Base-by-base conservation (phyloP, 1,139 yeast species). In the Eremothecium sinecaudum region DNA sequence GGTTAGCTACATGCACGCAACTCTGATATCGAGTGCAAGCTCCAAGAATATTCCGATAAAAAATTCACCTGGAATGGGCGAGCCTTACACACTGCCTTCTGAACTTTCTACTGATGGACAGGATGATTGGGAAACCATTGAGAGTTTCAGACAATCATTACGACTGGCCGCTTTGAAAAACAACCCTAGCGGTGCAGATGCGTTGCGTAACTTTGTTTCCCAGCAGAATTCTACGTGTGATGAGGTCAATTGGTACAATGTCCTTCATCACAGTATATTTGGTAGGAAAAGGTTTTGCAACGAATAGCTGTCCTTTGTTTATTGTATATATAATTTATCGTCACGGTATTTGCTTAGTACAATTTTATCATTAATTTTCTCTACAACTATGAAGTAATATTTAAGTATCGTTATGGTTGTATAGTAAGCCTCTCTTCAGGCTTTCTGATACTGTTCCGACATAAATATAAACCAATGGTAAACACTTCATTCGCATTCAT, bases 181-280 rank as follows among this genome's bases (percentile, higher is more conserved):
- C 5, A 23, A 33, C 11, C 25, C 30, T 10, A 31, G 23, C 19
- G 31, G 36, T 8, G 24, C 18, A 17, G 19, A 28, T 18, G 18
- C 24, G 6, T 16, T 11, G 25, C 14, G 34, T 18, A 24, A 19
- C 18, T 26, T 15, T 27, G 22, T 18, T 18, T 35, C 12, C 15
- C 27, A 17, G 14, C 29, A 28, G 30, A 37, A 28, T 11, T 36
- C 34, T 32, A 38, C 40, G 23, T 69, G 74, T 51, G 67, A 63
- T 34, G 62, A 61, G n/a, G 62, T 69, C 10, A 69, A 72, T 1
- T 69, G 74, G 74, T 64, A 50, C 36, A 68, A 63, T 39, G 63
- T 69, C 1, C 64, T 69, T 44, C 71, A 63, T 41, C 69, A 67
- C 36, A 63, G 70, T 34, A 56, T 69, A 14, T 69, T 69, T 47